Conservation (phyloP, 2,329 filamentous ascomycete genomes). For the Claviceps capensis region DNA sequence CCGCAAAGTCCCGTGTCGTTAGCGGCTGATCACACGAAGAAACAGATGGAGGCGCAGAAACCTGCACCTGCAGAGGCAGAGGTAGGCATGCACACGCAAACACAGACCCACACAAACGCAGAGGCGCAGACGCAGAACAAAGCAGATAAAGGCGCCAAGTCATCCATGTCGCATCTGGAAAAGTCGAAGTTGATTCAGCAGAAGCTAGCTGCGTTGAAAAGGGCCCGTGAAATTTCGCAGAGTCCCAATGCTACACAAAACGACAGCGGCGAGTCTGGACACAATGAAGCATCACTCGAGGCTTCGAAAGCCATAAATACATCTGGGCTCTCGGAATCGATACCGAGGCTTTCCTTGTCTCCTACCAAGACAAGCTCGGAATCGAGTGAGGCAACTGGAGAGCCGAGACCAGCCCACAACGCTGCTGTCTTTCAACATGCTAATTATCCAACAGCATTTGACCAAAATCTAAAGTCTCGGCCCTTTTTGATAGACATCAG, state of each 20-base stretch:
- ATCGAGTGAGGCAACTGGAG: constrained; percentile 9
- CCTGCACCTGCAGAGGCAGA: neutral
- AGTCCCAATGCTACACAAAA: neutral
- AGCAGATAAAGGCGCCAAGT: constrained; percentile 13
- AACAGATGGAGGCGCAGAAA: neutral
- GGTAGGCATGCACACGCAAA: too few relatives aligned
- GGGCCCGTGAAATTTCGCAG: constrained; percentile 31
- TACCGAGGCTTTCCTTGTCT: constrained; percentile 23
- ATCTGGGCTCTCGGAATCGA: constrained; percentile 9
- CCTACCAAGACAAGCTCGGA: constrained; percentile 12
- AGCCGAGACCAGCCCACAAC: constrained; percentile 50
- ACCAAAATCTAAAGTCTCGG: constrained; percentile 42
- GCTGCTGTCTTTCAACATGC: constrained; percentile 43
- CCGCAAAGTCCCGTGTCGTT: constrained; percentile 4
- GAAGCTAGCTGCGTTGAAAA: constrained; percentile 64
- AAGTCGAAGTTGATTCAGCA: constrained; percentile 63
- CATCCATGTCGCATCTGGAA: constrained; percentile 34
- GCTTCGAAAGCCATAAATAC: neutral
- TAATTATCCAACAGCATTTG: constrained; percentile 25
- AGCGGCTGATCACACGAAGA: neutral
- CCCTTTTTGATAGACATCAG: constrained; percentile 75
- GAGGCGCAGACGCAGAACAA: neutral
- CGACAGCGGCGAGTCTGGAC: constrained; percentile 1
- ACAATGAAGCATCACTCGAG: neutral
- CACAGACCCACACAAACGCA: neutral